Conservation (phyloP, 495 filamentous ascomycete species). For the Aspergillus kassunensis region DNA sequence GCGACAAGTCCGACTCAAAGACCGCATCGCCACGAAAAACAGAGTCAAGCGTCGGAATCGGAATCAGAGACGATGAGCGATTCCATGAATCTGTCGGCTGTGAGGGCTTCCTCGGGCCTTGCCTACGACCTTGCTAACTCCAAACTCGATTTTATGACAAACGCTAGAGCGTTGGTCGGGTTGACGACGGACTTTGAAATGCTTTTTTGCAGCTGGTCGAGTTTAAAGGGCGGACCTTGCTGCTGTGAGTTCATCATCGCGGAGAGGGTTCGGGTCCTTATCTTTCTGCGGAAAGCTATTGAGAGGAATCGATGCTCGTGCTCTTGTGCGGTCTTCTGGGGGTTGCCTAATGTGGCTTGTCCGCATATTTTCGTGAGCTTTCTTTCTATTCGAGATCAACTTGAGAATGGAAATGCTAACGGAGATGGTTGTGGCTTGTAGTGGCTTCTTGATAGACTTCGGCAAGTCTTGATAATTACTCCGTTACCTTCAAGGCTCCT, state of each 20-base stretch:
- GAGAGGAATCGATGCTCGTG: slow-evolving; percentile 26
- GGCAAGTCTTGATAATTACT: slow-evolving; percentile 28
- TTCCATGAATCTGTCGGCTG: neutral
- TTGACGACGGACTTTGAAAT: slow-evolving; percentile 28
- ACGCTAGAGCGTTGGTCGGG: slow-evolving; percentile 35
- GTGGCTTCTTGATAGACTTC: slow-evolving; percentile 47
- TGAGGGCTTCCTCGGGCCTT: slow-evolving; percentile 28
- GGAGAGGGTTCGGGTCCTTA: slow-evolving; percentile 30
- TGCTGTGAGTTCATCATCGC: slow-evolving; percentile 37
- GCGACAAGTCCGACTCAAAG: neutral
- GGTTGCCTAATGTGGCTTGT: slow-evolving; percentile 33
- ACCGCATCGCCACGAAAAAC: no score
- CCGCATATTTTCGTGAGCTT: slow-evolving; percentile 45
- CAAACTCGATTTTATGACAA: slow-evolving; percentile 30
- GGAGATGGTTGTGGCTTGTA: slow-evolving; percentile 11
- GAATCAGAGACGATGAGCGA: slow-evolving; percentile 9
- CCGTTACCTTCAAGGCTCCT: slow-evolving; percentile 24
- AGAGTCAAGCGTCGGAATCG: no score
- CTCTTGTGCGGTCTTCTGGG: slow-evolving; percentile 34
- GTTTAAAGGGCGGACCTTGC: slow-evolving; percentile 20
- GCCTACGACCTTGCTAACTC: slow-evolving; percentile 35
- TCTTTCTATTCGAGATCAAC: neutral
- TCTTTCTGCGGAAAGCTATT: neutral
- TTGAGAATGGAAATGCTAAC: neutral
- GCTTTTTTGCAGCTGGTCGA: slow-evolving; percentile 30